A percentile compares a stretch with the other conserved stretches of the same genome.
Conservation (phyloP, 2,329 filamentous ascomycete genomes). For the Trichoderma oligosporum region DNA sequence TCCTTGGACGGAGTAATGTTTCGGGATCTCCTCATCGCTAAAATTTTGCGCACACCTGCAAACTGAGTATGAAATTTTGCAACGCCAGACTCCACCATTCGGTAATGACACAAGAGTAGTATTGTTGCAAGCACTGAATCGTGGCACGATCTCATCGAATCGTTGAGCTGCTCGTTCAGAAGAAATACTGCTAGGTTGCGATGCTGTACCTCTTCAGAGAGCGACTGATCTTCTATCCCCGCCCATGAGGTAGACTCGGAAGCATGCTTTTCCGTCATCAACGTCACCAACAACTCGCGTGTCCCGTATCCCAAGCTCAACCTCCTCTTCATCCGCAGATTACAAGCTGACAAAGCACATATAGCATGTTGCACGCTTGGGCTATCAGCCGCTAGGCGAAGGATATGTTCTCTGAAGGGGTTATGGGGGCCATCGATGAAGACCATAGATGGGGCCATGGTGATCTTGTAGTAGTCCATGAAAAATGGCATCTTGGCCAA, state of each 20-base stretch:
- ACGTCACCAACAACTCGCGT: conserved; percentile 47
- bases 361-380: conserved; percentile 88
- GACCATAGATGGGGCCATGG: conserved; percentile 87
- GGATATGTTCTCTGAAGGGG: conserved; percentile 78
- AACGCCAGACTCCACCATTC: conserved; percentile 89
- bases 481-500: conserved; percentile 80
- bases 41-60: conserved; percentile 85
- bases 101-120: conserved; percentile 83
- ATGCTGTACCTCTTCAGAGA: conserved; percentile 81
- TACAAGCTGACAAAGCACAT: conserved; percentile 83
- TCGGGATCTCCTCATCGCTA: conserved; percentile 62
- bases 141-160: conserved; percentile 69
- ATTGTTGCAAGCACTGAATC: conserved; percentile 87
- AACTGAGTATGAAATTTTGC: conserved; percentile 93
- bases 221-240: conserved; percentile 58
- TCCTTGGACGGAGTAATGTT: conserved; percentile 53
- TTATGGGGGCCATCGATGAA: conserved; percentile 83
- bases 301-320: conserved; percentile 57
- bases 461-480: conserved; percentile 89
- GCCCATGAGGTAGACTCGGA: conserved; percentile 45
- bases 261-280: conserved; percentile 44
- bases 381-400: conserved; percentile 72
- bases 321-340: conserved; percentile 78
- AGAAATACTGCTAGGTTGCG: conserved; percentile 73
- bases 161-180: conserved; percentile 78